These are phyloP conservation scores for Hanseniaspora meyeri DNA, from an alignment of 805 yeast species.

Conservation along the genomic window DNA sequence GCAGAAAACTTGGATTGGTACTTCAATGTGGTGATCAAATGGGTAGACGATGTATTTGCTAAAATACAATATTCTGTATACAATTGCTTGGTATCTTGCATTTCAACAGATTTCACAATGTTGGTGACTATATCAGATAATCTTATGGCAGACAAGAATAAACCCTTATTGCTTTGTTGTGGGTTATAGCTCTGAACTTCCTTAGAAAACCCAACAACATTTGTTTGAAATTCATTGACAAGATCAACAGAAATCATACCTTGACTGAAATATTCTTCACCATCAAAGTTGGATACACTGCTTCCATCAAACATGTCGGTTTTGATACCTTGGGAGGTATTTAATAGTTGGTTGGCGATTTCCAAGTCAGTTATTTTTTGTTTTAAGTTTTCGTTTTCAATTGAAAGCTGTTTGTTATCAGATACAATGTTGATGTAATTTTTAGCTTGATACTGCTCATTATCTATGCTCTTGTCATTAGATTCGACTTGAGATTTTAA, in stretches of 20 bases:
- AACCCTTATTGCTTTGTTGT: slow-evolving; percentile 26
- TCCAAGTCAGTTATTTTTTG: slow-evolving; percentile 37
- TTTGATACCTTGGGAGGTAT: background rate
- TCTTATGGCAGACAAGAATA: slow-evolving; percentile 42
- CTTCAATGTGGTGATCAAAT: slow-evolving; percentile 57
- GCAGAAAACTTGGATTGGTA: slow-evolving; percentile 49
- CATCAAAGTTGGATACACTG: slow-evolving; percentile 19
- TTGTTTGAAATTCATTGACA: slow-evolving; percentile 37
- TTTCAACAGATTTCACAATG: slow-evolving; percentile 22
- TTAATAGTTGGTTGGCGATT: slow-evolving; percentile 24
- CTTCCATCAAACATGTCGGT: slow-evolving; percentile 13
- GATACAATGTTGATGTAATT: slow-evolving; percentile 20
- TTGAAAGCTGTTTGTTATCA: slow-evolving; percentile 22
- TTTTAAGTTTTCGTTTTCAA: slow-evolving; percentile 28
- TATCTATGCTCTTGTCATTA: background rate
- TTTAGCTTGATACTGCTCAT: slow-evolving; percentile 13
- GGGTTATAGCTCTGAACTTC: slow-evolving; percentile 25
- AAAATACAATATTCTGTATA: slow-evolving; percentile 32
- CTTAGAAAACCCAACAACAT: slow-evolving; percentile 36
- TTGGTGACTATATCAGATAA: slow-evolving; percentile 32
- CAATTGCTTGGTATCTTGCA: slow-evolving; percentile 5
- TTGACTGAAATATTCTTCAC: slow-evolving; percentile 16
- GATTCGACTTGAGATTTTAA: background rate
- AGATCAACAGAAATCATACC: slow-evolving; percentile 39
- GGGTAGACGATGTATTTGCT: slow-evolving; percentile 52